These are phyloP conservation scores for Marsdenia floribunda DNA, from an alignment of 257 asterid genomes.

Conservation along the genomic window DNA sequence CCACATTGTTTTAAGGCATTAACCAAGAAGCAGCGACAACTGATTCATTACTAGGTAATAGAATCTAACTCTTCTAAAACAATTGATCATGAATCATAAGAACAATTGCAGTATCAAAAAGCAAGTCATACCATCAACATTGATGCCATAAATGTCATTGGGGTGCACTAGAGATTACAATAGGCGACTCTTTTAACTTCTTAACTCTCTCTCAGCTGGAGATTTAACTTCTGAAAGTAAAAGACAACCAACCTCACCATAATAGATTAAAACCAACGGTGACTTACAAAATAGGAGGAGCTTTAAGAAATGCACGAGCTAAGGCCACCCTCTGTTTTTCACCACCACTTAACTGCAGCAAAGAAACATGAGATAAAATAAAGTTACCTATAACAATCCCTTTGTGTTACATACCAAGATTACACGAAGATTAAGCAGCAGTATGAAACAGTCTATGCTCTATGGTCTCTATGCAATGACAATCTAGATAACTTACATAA, in stretches of 20 bases:
- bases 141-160: not conserved
- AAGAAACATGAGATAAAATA: constrained; percentile 20
- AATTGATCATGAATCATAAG: not conserved
- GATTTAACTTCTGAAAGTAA: not conserved
- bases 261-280: not conserved
- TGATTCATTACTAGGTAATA: not conserved
- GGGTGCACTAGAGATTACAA: not conserved
- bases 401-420: not conserved
- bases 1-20: too few relatives aligned
- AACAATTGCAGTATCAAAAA: not conserved
- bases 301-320: constrained; percentile 95
- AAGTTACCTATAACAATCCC: not conserved
- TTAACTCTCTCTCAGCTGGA: constrained; percentile 1
- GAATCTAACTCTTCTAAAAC: not conserved
- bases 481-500: not conserved
- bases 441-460: not conserved
- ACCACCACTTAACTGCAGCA: constrained; percentile 93
- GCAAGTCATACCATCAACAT: not conserved
- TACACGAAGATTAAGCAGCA: not conserved
- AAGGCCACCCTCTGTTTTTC: constrained; percentile 98
- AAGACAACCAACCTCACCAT: not conserved
- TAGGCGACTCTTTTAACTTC: not conserved
- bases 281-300: constrained; percentile 83
- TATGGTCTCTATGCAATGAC: not conserved
- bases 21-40: not conserved